Evolutionary conservation across 2,329 filamentous ascomycete species (phyloP), one percentile per base, ranked within the genome.

Genomic region (Nemania bipapillata): DNA sequence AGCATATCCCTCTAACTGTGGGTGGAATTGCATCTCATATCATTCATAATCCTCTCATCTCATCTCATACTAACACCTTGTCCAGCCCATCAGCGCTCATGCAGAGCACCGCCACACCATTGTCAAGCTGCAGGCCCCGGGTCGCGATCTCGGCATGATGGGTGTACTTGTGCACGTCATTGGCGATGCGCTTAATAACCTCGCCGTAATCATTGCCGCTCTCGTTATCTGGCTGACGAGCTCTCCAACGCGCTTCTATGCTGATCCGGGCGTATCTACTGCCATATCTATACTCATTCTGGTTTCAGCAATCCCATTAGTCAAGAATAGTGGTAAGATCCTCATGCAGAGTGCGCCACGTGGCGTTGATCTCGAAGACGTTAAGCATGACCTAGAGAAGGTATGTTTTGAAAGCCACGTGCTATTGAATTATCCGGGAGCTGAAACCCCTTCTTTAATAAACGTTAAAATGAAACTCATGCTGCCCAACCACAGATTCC

Each of bases 201-300:
- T 93, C 11, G 91, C 91, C 9, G 91, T 94, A 67, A 92, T 93
- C 56, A 81, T 90, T 40, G 86, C 91, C 0, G 90, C 90, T 0
- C 74, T 90, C 1, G 83, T 92, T 35, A 91, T 94, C 77, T 93
- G 90, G 91, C 82, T 89, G 65, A 82, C 86, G 0, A 76, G 84
- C 32, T 88, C 86, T 32, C 81, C 86, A 0, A 82, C 79, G 3
- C 84, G 90, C 37, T 92, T 86, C 81, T 94, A 93, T 72, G 90
- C 89, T 4, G 92, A 94, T 75, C 91, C 92, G 0, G 89, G 84
- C 3, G 86, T 90, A 37, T 88, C 90, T 66, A 83, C 92, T 77
- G 89, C 85, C 58, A 94, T 94, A 73, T 86, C 90, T 1, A 68
- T 92, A n/a, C 90, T 93, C 86, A 92, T 94, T 47, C 81, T 93